These are phyloP conservation scores for Paraglomus occultum DNA, from an alignment of 192 early-diverging fungal genomes.

Conservation along the genomic window DNA sequence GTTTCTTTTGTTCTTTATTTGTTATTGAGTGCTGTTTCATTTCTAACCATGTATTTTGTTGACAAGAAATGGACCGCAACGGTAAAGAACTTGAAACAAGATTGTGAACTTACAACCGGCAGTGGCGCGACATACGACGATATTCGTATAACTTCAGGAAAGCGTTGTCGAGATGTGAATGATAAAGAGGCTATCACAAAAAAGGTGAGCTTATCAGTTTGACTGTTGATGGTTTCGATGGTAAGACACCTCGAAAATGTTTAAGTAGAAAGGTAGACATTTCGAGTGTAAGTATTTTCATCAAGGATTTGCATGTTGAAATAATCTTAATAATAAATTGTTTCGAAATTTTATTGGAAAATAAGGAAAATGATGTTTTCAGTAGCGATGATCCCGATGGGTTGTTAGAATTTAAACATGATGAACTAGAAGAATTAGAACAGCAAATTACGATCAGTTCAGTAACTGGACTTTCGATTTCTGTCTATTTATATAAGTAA, in stretches of 20 bases:
- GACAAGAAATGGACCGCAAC: constrained; percentile 11
- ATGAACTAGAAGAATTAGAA: constrained; percentile 24
- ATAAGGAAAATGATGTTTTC: constrained; percentile 18
- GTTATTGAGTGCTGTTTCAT: not conserved
- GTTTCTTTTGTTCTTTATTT: constrained; percentile 22
- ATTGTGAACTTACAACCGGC: constrained; percentile 9
- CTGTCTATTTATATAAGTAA: constrained; percentile 5
- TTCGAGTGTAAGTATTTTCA: constrained; percentile 13
- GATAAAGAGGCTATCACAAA: constrained; percentile 5
- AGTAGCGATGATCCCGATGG: constrained; percentile 8
- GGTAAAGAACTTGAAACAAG: constrained; percentile 6
- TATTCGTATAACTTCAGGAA: no score
- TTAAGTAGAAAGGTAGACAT: constrained; percentile 9
- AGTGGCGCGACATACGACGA: not conserved
- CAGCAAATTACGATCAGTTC: no score
- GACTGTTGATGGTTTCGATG: not conserved
- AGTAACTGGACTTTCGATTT: constrained; percentile 20
- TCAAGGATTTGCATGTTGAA: not conserved
- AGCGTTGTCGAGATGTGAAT: constrained; percentile 13
- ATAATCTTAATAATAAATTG: not conserved
- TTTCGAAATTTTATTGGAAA: not conserved
- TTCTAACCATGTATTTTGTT: not conserved
- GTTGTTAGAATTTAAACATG: constrained; percentile 1
- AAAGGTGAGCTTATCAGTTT: no score
- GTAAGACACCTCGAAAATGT: constrained; percentile 16